Conservation (phyloP, 2,329 filamentous ascomycete genomes). For the Sclerotinia subarctica region DNA sequence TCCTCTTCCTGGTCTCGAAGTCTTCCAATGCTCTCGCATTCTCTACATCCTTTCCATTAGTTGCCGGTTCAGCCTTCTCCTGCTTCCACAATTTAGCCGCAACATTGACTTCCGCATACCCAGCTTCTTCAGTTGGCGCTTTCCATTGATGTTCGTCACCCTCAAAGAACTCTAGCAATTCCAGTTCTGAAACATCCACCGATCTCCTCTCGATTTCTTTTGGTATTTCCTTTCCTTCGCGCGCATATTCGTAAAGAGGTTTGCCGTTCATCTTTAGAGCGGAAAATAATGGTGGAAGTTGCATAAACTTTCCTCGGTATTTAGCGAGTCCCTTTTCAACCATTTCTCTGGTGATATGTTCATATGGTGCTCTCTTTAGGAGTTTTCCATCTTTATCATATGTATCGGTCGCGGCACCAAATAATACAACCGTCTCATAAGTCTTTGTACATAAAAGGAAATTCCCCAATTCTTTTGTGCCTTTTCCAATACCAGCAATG, state of each 20-base stretch:
- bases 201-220: slow-evolving; percentile 77
- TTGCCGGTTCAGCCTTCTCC: slow-evolving; percentile 45
- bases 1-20: slow-evolving; percentile 36
- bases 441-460: slow-evolving; percentile 90
- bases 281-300: slow-evolving; percentile 89
- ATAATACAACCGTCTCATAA: slow-evolving; percentile 86
- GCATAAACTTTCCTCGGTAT: slow-evolving; percentile 81
- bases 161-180: slow-evolving; percentile 81
- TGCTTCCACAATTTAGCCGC: slow-evolving; percentile 69
- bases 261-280: slow-evolving; percentile 92
- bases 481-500: slow-evolving; percentile 80
- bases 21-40: slow-evolving; percentile 42
- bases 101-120: slow-evolving; percentile 68
- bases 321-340: slow-evolving; percentile 72
- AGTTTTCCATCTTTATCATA: slow-evolving; percentile 88
- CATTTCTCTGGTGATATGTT: slow-evolving; percentile 73
- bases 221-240: slow-evolving; percentile 83
- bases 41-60: slow-evolving; percentile 15
- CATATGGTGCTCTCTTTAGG: slow-evolving; percentile 69
- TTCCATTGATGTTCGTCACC: slow-evolving; percentile 74
- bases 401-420: slow-evolving; percentile 88
- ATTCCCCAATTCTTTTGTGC: slow-evolving; percentile 75
- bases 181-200: slow-evolving; percentile 73
- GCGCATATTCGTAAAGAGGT: slow-evolving; percentile 91
- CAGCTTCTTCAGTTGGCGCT: slow-evolving; percentile 78